Conservation (phyloP, 495 filamentous ascomycete genomes). For the Talaromyces borbonicus region DNA sequence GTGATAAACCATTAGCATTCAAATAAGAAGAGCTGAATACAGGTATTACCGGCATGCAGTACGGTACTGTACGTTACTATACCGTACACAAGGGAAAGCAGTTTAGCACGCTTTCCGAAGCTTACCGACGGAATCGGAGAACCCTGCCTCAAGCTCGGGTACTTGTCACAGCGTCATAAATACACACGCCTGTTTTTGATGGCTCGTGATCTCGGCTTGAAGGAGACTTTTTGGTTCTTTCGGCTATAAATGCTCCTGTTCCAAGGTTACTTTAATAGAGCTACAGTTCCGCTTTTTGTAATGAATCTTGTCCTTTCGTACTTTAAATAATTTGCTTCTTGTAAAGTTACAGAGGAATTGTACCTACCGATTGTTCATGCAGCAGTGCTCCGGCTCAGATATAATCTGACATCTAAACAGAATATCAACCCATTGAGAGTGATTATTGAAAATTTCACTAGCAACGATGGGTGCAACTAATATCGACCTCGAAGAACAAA, state of each 20-base stretch:
- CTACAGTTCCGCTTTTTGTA: not conserved
- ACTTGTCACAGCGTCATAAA: constrained; percentile 3
- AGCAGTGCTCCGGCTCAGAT: not conserved
- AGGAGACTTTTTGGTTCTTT: not conserved
- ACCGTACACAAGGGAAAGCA: not conserved
- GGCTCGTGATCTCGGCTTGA: constrained; percentile 4
- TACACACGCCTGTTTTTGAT: too few relatives aligned
- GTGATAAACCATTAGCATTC: too few relatives aligned
- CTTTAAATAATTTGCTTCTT: not conserved
- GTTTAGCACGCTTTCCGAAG: not conserved
- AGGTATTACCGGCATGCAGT: too few relatives aligned
- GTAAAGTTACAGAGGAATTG: too few relatives aligned
- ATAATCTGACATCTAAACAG: not conserved
- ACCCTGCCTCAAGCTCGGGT: constrained; percentile 3
- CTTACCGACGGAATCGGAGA: not conserved
- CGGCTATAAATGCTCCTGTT: not conserved
- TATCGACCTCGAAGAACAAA: constrained; percentile 65
- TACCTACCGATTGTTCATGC: not conserved
- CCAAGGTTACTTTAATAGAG: constrained; percentile 3
- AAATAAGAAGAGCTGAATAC: too few relatives aligned
- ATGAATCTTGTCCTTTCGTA: not conserved
- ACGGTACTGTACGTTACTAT: not conserved
- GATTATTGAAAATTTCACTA: not conserved
- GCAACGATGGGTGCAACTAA: constrained; percentile 28
- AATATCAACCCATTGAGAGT: not conserved